These are phyloP conservation scores for Blastocystis sp. DNA, from an alignment of 352 stramenopile species.

Conservation along the genomic window DNA sequence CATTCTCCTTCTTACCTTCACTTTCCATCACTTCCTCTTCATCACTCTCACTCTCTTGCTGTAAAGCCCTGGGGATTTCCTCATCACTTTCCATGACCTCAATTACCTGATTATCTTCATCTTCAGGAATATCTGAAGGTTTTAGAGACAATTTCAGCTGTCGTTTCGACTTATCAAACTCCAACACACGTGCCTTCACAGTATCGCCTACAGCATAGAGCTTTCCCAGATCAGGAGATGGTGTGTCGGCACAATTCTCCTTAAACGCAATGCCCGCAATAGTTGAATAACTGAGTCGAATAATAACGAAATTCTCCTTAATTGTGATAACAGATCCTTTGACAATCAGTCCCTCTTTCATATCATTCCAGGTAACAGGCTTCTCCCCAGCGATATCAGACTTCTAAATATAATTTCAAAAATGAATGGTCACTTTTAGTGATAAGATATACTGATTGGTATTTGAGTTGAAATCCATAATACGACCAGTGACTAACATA, in stretches of 20 bases:
- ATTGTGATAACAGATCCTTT: neutral
- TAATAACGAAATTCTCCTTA: neutral
- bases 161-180: neutral
- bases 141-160: neutral
- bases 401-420: neutral
- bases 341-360: neutral
- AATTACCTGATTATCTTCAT: neutral
- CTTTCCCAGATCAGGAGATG: neutral
- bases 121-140: neutral
- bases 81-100: constrained; percentile 2
- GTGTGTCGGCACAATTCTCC: constrained; percentile 17
- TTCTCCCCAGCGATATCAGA: neutral
- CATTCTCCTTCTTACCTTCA: neutral
- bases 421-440: neutral
- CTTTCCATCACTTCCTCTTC: neutral
- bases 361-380: neutral
- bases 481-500: neutral
- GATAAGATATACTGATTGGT: neutral
- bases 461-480: neutral
- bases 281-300: neutral
- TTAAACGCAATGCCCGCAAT: neutral
- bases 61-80: neutral
- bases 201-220: constrained; percentile 2
- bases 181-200: neutral
- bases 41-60: neutral